Evolutionary conservation across 805 yeast genomes (phyloP).

Genomic region (Teunomyces gatunensis): DNA sequence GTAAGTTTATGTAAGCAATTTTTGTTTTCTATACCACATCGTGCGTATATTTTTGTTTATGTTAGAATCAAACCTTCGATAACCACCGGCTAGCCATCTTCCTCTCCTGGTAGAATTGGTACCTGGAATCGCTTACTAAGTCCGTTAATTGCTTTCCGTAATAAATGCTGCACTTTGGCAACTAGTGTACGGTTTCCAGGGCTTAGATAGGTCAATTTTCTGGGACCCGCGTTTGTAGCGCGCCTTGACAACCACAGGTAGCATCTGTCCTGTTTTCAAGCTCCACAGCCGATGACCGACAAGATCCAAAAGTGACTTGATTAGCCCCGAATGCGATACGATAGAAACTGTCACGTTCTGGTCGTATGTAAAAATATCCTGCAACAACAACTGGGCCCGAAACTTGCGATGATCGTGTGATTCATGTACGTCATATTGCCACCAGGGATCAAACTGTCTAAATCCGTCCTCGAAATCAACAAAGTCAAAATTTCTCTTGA

Average conservation of each 20-base stretch:
- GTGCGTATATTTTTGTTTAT: not conserved
- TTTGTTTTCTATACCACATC: not conserved
- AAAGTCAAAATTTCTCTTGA: slow-evolving; percentile 17
- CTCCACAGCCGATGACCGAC: slow-evolving; percentile 22
- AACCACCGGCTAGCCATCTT: not conserved
- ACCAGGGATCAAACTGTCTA: slow-evolving; percentile 21
- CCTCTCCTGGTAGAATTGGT: not conserved
- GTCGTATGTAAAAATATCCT: slow-evolving; percentile 25
- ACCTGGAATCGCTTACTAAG: not conserved
- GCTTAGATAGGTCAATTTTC: slow-evolving; percentile 3
- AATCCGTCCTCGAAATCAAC: slow-evolving; percentile 26
- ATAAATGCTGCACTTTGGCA: not conserved
- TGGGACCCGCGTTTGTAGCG: not conserved
- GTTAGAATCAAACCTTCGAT: no score
- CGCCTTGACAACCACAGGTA: slow-evolving; percentile 25
- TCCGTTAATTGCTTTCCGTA: no score
- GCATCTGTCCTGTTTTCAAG: slow-evolving; percentile 26
- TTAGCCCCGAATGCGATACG: slow-evolving; percentile 29
- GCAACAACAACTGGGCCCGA: slow-evolving; percentile 25
- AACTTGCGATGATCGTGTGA: slow-evolving; percentile 22
- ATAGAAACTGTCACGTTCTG: slow-evolving; percentile 20
- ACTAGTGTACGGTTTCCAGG: slow-evolving; percentile 5
- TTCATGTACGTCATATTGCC: slow-evolving; percentile 25
- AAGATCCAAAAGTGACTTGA: slow-evolving; percentile 23
- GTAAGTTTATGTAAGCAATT: not conserved